Base-by-base conservation (phyloP, 1,284 basidiomycete genomes). In the Ustilago cynodontis region DNA sequence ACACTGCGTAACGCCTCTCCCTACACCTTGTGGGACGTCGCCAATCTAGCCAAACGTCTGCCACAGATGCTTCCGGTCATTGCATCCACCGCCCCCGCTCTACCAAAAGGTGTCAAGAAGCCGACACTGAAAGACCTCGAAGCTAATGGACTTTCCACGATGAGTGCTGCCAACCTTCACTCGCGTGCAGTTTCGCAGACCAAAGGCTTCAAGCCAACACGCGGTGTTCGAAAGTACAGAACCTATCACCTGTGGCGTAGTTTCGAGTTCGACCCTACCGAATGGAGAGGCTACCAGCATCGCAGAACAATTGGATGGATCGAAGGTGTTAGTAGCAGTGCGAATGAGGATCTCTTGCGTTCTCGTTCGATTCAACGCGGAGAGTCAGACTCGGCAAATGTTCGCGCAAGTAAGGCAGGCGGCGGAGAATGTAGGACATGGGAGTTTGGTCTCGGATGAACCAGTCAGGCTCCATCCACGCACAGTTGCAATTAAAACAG, bases 241-340 rank as follows among this genome's bases (percentile, higher is more conserved):
- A 72, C 65, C 11, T 98, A 93, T 83, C 89, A 87, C 2, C 88
- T 94, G 5, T 87, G 95, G 53, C 89, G 94, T 26, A 95, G 93
- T 1, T 98, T 96, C 85, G 89, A 88, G 26, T 99, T 99, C 81
- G 88, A 91, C 51, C 89, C 93, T 28, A 86, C 86, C 14, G 82
- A 88, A 0, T 98, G 94, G 91, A 89, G 89, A 54, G 94, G 93
- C 0, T 98, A 98, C 81, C 91, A 92, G 76, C 95, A 98, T 87
- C 88, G 93, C 13, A 92, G 96, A 89, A 98, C 95, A 1, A 92
- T 95, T 77, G 95, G 95, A 1, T 89, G 86, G 81, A 87, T 88
- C 59, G 87, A 87, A 56, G 81, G 80, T 5, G 54, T 74, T 2
- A 78, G 75, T 50, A 78, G 69, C 24, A 54, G 70, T 14, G 69